A percentile compares a stretch with the other conserved stretches of the same genome.
phyloP scores from a whole-genome alignment of 352 stramenopile genomes.

The Pythium pectinolyticum region DNA sequence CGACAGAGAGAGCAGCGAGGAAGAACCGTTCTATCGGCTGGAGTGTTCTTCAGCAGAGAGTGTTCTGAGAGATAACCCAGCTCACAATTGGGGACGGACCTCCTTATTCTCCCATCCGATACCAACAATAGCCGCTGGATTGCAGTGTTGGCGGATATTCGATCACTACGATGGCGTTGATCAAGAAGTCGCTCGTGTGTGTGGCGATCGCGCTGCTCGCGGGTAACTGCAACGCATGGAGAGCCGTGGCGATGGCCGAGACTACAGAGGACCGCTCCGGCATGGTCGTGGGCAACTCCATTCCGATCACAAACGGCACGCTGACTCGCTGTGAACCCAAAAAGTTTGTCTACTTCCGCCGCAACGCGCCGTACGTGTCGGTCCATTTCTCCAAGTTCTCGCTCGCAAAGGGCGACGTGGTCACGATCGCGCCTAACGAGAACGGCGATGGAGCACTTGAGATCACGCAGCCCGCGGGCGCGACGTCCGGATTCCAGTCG shows the following conservation, averaged over 20 bases:
- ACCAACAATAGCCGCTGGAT: too few species aligned
- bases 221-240: slow-evolving; percentile 7
- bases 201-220: slow-evolving; percentile 12
- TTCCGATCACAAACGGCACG: slow-evolving; percentile 37
- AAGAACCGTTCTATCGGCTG: background rate
- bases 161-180: background rate
- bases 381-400: slow-evolving; percentile 37
- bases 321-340: slow-evolving; percentile 26
- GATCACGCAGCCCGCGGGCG: slow-evolving; percentile 14
- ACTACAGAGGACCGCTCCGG: slow-evolving; percentile 14
- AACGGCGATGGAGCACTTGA: slow-evolving; percentile 16
- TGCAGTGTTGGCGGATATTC: slow-evolving; percentile 21
- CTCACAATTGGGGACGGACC: slow-evolving; percentile 25
- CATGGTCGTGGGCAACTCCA: slow-evolving; percentile 36
- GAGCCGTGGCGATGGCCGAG: slow-evolving; percentile 20
- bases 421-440: slow-evolving; percentile 24
- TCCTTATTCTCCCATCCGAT: slow-evolving; percentile 17
- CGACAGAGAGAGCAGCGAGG: background rate
- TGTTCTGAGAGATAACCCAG: background rate
- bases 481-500: slow-evolving; percentile 17
- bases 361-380: slow-evolving; percentile 32
- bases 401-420: slow-evolving; percentile 26
- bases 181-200: background rate
- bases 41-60: slow-evolving; percentile 2
- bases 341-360: slow-evolving; percentile 27